phyloP scores from a whole-genome alignment of 73 alveolate genomes.

The Symbiodinium natans region DNA sequence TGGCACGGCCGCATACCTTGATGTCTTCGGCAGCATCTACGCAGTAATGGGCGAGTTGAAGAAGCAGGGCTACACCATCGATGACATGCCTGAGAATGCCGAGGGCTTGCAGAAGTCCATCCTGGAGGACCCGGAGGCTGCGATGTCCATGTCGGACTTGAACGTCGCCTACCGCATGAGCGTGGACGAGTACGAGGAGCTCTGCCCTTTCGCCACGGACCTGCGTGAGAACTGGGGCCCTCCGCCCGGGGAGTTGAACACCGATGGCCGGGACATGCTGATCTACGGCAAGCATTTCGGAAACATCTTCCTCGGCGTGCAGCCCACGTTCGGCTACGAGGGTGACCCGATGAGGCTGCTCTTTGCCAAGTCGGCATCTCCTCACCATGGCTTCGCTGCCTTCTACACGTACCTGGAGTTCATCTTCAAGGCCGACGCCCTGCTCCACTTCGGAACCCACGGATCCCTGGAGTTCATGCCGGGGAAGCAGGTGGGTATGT shows the following conservation, averaged over 20 bases:
- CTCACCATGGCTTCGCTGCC: slow-evolving; percentile 94
- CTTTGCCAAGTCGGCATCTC: slow-evolving; percentile 93
- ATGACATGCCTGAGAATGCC: slow-evolving; percentile 4
- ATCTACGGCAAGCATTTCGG: slow-evolving; percentile 88
- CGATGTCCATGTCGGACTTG: slow-evolving; percentile 64
- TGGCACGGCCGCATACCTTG: slow-evolving; percentile 27
- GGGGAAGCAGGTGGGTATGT: slow-evolving; percentile 94
- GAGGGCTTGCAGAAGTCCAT: slow-evolving; percentile 74
- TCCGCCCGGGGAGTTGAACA: slow-evolving; percentile 90
- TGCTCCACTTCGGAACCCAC: slow-evolving; percentile 45
- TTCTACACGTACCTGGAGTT: slow-evolving; percentile 94
- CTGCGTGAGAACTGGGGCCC: slow-evolving; percentile 82
- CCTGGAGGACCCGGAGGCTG: slow-evolving; percentile 90
- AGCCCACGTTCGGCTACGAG: slow-evolving; percentile 94
- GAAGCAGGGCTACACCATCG: slow-evolving; percentile 93
- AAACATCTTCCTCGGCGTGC: slow-evolving; percentile 93
- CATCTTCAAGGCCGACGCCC: slow-evolving; percentile 38
- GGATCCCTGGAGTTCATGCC: slow-evolving; percentile 94
- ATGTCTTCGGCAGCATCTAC: slow-evolving; percentile 91
- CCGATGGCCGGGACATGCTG: slow-evolving; percentile 91
- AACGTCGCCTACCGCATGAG: slow-evolving; percentile 93
- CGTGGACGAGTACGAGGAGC: slow-evolving; percentile 87
- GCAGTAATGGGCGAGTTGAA: slow-evolving; percentile 65
- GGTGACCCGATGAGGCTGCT: slow-evolving; percentile 94
- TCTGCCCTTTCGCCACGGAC: neutral